A percentile compares a stretch with the other conserved stretches of the same genome.
Conservation (phyloP, 768 basidiomycete genomes). For the Lactarius deliciosus region DNA sequence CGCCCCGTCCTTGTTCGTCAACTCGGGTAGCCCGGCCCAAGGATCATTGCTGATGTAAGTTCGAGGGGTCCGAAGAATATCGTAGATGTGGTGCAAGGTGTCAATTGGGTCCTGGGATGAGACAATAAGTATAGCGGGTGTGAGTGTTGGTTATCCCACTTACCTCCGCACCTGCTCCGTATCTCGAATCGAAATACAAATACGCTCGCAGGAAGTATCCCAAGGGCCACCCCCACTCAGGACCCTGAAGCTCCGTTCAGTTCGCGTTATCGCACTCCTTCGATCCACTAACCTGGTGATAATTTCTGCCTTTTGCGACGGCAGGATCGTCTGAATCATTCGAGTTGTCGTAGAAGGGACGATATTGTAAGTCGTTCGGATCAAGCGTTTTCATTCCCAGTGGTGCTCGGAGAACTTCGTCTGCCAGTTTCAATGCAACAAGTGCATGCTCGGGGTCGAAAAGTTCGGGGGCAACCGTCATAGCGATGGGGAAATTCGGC, state of each 20-base stretch:
- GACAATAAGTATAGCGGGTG: slow-evolving; percentile 3
- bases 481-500: slow-evolving; percentile 92
- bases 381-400: slow-evolving; percentile 98
- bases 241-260: slow-evolving; percentile 53
- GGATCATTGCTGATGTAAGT: slow-evolving; percentile 73
- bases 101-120: slow-evolving; percentile 55
- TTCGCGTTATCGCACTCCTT: slow-evolving; percentile 16
- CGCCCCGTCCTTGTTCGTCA: slow-evolving; percentile 82
- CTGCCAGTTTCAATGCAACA: slow-evolving; percentile 74
- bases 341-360: slow-evolving; percentile 89
- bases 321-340: slow-evolving; percentile 84
- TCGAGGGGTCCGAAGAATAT: slow-evolving; percentile 66
- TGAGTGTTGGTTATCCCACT: neutral
- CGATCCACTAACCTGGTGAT: slow-evolving; percentile 68
- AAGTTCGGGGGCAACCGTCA: slow-evolving; percentile 95
- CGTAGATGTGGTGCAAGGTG: slow-evolving; percentile 80
- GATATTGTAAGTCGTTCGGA: slow-evolving; percentile 82
- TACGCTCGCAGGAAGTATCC: slow-evolving; percentile 96
- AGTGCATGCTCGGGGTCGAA: slow-evolving; percentile 83
- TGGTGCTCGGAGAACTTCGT: slow-evolving; percentile 77
- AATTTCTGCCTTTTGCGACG: slow-evolving; percentile 92
- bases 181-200: slow-evolving; percentile 76
- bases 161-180: slow-evolving; percentile 68
- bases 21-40: slow-evolving; percentile 93
- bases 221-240: slow-evolving; percentile 93